Conservation (phyloP, 345 rosid genomes). For the Dimocarpus longan region DNA sequence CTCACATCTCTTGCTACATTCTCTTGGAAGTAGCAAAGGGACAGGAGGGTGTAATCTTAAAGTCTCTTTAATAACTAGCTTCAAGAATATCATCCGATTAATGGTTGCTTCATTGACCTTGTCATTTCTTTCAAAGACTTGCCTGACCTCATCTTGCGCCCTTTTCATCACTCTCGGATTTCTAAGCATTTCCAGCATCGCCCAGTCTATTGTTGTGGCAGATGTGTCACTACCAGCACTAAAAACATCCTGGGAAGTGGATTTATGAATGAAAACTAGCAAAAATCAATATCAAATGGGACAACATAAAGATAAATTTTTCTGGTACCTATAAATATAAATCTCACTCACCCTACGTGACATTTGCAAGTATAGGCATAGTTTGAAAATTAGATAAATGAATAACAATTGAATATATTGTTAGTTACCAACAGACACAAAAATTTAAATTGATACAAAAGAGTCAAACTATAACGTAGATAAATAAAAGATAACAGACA, state of each 20-base stretch:
- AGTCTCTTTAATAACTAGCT: constrained; percentile 31
- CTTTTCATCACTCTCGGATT: constrained; percentile 26
- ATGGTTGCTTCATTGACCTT: constrained; percentile 26
- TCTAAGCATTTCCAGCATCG: constrained; percentile 28
- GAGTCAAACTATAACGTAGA: no score
- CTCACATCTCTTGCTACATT: constrained; percentile 6
- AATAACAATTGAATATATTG: no score
- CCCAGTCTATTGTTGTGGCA: constrained; percentile 34
- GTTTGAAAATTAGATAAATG: no score
- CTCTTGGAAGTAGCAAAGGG: constrained; percentile 35
- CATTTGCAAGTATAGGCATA: no score
- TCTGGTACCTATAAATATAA: no score
- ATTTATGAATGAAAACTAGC: no score
- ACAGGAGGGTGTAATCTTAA: constrained; percentile 33
- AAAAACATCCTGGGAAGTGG: constrained; percentile 19
- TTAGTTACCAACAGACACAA: no score
- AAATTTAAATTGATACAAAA: no score
- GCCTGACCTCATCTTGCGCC: constrained; percentile 32
- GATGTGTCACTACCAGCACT: constrained; percentile 34
- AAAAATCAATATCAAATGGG: no score
- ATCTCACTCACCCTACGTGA: no score
- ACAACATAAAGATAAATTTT: no score
- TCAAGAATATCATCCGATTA: constrained; percentile 18
- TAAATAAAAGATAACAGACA: no score
- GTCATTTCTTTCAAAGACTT: constrained; percentile 17